These are phyloP conservation scores for Fusarium luffae DNA, from an alignment of 2,329 filamentous ascomycete species.

Conservation along the genomic window DNA sequence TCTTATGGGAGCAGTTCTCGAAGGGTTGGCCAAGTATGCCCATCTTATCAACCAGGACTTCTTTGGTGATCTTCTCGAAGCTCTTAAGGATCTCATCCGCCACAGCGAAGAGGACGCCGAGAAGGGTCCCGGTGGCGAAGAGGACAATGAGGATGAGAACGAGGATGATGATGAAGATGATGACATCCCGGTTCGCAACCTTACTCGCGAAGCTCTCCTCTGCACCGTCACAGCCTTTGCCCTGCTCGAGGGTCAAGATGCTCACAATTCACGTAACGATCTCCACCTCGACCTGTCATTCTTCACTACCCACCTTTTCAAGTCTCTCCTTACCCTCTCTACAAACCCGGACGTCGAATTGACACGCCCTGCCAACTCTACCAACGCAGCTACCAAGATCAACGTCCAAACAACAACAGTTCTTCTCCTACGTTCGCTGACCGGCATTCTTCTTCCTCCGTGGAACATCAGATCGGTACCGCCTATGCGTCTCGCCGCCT, in stretches of 20 bases:
- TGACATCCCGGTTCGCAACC: constrained; percentile 69
- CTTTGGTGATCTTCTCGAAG: constrained; percentile 95
- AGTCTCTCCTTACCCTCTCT: constrained; percentile 80
- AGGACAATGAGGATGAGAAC: constrained; percentile 61
- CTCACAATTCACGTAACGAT: constrained; percentile 81
- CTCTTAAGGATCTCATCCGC: constrained; percentile 89
- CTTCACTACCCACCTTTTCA: constrained; percentile 95
- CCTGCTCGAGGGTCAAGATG: constrained; percentile 94
- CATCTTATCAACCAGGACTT: constrained; percentile 99
- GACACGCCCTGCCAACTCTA: constrained; percentile 59
- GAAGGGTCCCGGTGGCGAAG: constrained; percentile 55
- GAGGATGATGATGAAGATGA: constrained; percentile 57
- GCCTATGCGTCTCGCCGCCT: constrained; percentile 87
- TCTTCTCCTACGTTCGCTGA: constrained; percentile 86
- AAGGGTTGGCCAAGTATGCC: constrained; percentile 91
- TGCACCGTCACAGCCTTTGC: constrained; percentile 97
- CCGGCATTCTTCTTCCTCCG: constrained; percentile 80
- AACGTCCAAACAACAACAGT: constrained; percentile 97
- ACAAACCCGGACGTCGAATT: constrained; percentile 89
- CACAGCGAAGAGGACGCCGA: constrained; percentile 72
- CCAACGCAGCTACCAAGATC: constrained; percentile 70
- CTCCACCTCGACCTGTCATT: constrained; percentile 93
- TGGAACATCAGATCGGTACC: constrained; percentile 80
- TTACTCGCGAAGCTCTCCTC: constrained; percentile 87
- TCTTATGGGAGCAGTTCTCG: constrained; percentile 96